These are phyloP conservation scores for Trichoderma guizhouense DNA, from an alignment of 2,329 filamentous ascomycete species.

Conservation along the genomic window DNA sequence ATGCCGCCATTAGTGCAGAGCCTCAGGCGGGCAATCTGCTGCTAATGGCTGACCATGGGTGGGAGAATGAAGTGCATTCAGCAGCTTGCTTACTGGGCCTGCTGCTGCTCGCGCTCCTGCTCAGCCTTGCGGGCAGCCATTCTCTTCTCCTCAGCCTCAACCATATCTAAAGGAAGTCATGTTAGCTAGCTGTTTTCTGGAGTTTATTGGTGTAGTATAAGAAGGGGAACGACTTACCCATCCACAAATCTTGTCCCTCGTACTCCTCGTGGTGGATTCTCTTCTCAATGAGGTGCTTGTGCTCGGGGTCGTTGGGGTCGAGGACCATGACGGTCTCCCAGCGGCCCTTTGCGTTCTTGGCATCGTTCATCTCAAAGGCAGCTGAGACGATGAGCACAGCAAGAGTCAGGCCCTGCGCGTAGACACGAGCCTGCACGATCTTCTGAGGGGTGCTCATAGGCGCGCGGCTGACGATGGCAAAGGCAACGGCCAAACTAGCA, in stretches of 20 bases:
- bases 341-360: constrained; percentile 68
- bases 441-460: constrained; percentile 75
- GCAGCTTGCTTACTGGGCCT: constrained; percentile 16
- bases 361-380: constrained; percentile 76
- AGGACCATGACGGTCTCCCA: constrained; percentile 83
- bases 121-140: constrained; percentile 41
- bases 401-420: constrained; percentile 85
- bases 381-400: constrained; percentile 80
- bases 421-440: constrained; percentile 90
- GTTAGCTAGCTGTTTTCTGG: constrained; percentile 9
- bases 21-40: not conserved
- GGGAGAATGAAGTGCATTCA: constrained; percentile 3
- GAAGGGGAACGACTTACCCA: constrained; percentile 50
- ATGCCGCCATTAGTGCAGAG: constrained; percentile 5
- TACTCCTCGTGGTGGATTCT: constrained; percentile 83
- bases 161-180: constrained; percentile 61
- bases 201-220: not conserved
- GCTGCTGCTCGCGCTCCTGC: constrained; percentile 18
- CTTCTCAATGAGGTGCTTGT: constrained; percentile 83
- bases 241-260: constrained; percentile 90
- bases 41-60: not conserved
- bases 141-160: constrained; percentile 70
- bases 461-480: constrained; percentile 74
- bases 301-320: constrained; percentile 77
- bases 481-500: constrained; percentile 70